These are phyloP conservation scores for Mallotus nudiflorus DNA, from an alignment of 345 rosid genomes.

Conservation along the genomic window DNA sequence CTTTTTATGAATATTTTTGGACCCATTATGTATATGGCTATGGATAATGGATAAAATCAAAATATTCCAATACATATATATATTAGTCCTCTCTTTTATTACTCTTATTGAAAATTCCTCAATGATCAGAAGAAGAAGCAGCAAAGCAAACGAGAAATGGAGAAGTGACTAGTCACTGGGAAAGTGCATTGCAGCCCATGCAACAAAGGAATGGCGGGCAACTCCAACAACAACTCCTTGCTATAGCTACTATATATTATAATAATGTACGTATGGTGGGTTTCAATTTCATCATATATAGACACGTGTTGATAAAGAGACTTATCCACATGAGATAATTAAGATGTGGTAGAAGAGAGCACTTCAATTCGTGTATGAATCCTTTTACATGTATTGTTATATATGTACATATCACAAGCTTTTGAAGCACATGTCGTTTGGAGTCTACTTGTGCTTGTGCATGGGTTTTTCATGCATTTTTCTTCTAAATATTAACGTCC, in stretches of 20 bases:
- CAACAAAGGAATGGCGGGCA: conserved; percentile 35
- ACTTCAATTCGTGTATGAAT: too few species aligned
- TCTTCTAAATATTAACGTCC: neutral
- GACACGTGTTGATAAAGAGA: conserved; percentile 31
- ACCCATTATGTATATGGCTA: neutral
- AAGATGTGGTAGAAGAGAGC: too few species aligned
- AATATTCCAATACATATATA: neutral
- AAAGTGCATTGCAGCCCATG: conserved; percentile 29
- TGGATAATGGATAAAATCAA: neutral
- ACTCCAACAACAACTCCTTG: neutral
- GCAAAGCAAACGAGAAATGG: neutral
- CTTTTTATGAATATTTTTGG: neutral
- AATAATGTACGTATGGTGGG: neutral
- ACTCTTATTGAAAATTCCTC: neutral
- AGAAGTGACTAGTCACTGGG: conserved; percentile 25
- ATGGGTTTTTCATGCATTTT: neutral
- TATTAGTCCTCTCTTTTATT: conserved; percentile 11
- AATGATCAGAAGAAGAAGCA: neutral
- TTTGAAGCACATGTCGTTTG: conserved; percentile 9
- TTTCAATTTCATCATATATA: neutral
- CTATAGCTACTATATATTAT: too few species aligned
- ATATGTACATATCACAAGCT: neutral
- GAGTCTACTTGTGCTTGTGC: neutral
- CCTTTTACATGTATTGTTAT: too few species aligned
- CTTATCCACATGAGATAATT: conserved; percentile 23